Conservation (phyloP, 768 basidiomycete genomes). For the Cubamyces lactineus region DNA sequence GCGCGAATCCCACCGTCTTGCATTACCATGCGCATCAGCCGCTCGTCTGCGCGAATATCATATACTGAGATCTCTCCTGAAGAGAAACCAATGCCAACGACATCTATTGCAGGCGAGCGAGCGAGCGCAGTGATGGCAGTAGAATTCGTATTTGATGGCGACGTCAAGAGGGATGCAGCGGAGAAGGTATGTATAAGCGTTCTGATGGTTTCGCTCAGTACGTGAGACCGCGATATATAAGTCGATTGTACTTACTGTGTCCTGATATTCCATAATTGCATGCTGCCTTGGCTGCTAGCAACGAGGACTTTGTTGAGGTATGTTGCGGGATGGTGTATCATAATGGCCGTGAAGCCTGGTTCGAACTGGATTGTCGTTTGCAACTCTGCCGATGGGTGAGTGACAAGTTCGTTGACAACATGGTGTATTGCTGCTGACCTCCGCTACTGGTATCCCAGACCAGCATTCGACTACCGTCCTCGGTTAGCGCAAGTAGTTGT, state of each 20-base stretch:
- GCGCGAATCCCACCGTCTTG: constrained; percentile 80
- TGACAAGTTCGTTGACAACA: constrained; percentile 6
- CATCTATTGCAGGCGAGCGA: constrained; percentile 95
- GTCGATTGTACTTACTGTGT: constrained; percentile 59
- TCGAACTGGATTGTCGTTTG: constrained; percentile 79
- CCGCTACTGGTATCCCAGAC: constrained; percentile 71
- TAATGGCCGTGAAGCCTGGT: constrained; percentile 80
- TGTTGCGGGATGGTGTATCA: constrained; percentile 89
- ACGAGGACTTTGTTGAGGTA: constrained; percentile 96
- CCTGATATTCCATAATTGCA: constrained; percentile 95
- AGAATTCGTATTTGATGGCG: constrained; percentile 33
- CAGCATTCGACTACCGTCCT: constrained; percentile 76
- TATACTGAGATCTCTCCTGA: constrained; percentile 89
- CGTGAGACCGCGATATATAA: not conserved
- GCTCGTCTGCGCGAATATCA: constrained; percentile 89
- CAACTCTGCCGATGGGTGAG: constrained; percentile 46
- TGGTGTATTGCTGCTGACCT: constrained; percentile 46
- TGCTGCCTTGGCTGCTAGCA: constrained; percentile 73
- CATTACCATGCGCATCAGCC: constrained; percentile 87
- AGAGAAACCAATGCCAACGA: constrained; percentile 89
- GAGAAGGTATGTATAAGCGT: constrained; percentile 83
- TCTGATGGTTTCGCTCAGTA: constrained; percentile 33
- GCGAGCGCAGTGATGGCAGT: constrained; percentile 73
- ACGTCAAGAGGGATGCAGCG: constrained; percentile 50
- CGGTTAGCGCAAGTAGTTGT: constrained; percentile 76